phyloP scores from a whole-genome alignment of 2,329 filamentous ascomycete species.

The Dryadomyces quercivorus region DNA sequence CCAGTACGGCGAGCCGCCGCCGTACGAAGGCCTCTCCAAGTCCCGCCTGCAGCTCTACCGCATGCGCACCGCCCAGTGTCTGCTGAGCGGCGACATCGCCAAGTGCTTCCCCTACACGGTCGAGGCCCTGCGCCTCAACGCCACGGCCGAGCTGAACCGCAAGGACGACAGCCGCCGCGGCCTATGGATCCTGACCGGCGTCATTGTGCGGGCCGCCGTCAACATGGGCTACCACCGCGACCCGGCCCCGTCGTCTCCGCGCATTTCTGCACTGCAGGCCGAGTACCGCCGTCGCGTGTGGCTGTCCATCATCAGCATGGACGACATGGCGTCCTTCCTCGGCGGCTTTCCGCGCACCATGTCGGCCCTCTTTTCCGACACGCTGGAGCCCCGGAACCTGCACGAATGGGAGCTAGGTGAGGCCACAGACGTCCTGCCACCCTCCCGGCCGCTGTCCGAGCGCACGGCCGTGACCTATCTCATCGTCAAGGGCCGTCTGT shows the following conservation, averaged over 20 bases:
- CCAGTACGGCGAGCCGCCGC: not conserved
- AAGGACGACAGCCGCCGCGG: slow-evolving; percentile 2
- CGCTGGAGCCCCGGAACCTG: not conserved
- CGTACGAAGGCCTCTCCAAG: not conserved
- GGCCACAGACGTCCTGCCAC: not conserved
- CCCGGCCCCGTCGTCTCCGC: not conserved
- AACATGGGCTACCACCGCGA: slow-evolving; percentile 5
- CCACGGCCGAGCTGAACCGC: slow-evolving; percentile 3
- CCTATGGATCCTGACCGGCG: slow-evolving; percentile 1
- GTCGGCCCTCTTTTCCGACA: not conserved
- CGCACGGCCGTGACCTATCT: not conserved
- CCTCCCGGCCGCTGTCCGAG: not conserved
- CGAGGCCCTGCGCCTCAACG: slow-evolving; percentile 2
- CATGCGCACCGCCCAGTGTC: slow-evolving; percentile 2
- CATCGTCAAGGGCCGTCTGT: slow-evolving; percentile 2
- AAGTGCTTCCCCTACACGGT: slow-evolving; percentile 1
- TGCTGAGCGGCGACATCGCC: slow-evolving; percentile 2
- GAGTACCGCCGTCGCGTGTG: slow-evolving; percentile 1
- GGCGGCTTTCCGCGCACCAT: slow-evolving; percentile 2
- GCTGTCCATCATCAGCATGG: not conserved
- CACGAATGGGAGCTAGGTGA: not conserved
- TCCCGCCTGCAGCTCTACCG: not conserved
- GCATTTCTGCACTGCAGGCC: not conserved
- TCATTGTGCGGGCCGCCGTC: not conserved
- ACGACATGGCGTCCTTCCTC: not conserved